These are phyloP conservation scores for Tympanopsis confertula DNA, from an alignment of 2,329 filamentous ascomycete species.

Conservation along the genomic window DNA sequence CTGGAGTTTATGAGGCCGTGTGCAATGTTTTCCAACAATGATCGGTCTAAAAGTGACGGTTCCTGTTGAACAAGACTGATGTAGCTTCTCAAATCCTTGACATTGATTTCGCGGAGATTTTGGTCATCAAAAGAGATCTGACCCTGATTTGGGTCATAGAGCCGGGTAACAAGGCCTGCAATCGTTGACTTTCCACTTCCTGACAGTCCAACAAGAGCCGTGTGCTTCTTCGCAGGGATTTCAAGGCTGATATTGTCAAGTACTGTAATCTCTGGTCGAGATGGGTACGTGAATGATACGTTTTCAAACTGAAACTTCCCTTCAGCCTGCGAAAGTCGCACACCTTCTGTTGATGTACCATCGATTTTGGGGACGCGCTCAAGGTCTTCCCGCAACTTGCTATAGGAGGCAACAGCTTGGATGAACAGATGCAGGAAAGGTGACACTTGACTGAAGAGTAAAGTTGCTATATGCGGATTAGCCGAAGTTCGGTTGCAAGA, in stretches of 20 bases:
- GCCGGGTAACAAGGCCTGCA: constrained; percentile 38
- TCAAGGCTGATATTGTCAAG: constrained; percentile 25
- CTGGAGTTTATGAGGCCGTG: constrained; percentile 21
- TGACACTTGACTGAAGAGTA: constrained; percentile 32
- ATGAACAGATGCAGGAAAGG: constrained; percentile 32
- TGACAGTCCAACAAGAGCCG: constrained; percentile 45
- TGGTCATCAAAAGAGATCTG: constrained; percentile 31
- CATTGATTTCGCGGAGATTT: constrained; percentile 34
- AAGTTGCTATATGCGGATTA: constrained; percentile 13
- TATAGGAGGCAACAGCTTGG: constrained; percentile 30
- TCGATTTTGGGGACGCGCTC: constrained; percentile 18
- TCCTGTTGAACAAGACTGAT: constrained; percentile 19
- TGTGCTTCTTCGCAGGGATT: constrained; percentile 30
- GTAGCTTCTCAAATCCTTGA: constrained; percentile 18
- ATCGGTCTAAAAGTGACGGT: constrained; percentile 17
- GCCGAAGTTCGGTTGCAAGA: not conserved
- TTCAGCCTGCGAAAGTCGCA: constrained; percentile 5
- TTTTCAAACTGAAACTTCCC: constrained; percentile 22
- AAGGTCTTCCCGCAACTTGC: constrained; percentile 25
- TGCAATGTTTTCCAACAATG: constrained; percentile 23
- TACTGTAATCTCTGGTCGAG: constrained; percentile 21
- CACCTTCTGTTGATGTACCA: constrained; percentile 6
- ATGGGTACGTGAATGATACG: constrained; percentile 26
- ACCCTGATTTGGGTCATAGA: constrained; percentile 43
- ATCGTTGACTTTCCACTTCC: constrained; percentile 47